A percentile compares a stretch with the other conserved stretches of the same genome.
phyloP scores from a whole-genome alignment of 2,329 filamentous ascomycete species.

The Tolypocladium inflatum region DNA sequence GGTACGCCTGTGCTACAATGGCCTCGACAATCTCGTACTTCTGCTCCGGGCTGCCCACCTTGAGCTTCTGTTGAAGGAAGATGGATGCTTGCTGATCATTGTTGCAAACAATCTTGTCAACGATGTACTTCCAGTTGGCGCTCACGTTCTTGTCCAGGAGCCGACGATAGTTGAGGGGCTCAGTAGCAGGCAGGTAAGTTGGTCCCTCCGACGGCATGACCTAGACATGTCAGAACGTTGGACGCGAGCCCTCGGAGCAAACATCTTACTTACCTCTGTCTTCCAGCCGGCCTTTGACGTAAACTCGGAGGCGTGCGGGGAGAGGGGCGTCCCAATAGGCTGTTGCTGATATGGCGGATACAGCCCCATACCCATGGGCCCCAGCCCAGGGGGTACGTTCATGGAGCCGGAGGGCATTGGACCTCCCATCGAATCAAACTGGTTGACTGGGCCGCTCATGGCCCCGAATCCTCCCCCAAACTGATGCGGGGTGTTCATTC shows the following conservation, averaged over 20 bases:
- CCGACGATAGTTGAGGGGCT: conserved; percentile 93
- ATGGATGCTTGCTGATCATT: conserved; percentile 99
- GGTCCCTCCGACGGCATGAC: conserved; percentile 46
- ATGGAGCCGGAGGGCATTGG: conserved; percentile 23
- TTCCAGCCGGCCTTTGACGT: conserved; percentile 50
- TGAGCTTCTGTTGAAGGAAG: conserved; percentile 97
- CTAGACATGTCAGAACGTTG: conserved; percentile 22
- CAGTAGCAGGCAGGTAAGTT: conserved; percentile 77
- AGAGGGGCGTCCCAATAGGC: conserved; percentile 55
- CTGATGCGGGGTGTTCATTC: conserved; percentile 26
- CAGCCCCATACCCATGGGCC: conserved; percentile 29
- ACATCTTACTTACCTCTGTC: conserved; percentile 33
- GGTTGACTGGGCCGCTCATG: conserved; percentile 16
- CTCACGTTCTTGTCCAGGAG: conserved; percentile 91
- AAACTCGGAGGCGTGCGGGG: conserved; percentile 67
- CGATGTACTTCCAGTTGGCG: conserved; percentile 99
- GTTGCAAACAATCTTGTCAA: conserved; percentile 98
- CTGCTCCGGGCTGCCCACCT: conserved; percentile 87
- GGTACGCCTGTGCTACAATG: conserved; percentile 90
- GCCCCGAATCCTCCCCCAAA: conserved; percentile 23
- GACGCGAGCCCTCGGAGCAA: neutral
- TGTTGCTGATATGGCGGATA: conserved; percentile 44
- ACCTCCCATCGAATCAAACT: conserved; percentile 26
- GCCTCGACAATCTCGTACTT: conserved; percentile 96
- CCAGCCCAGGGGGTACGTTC: conserved; percentile 22